Conservation (phyloP, 768 basidiomycete species). For the Podaxis sp. region DNA sequence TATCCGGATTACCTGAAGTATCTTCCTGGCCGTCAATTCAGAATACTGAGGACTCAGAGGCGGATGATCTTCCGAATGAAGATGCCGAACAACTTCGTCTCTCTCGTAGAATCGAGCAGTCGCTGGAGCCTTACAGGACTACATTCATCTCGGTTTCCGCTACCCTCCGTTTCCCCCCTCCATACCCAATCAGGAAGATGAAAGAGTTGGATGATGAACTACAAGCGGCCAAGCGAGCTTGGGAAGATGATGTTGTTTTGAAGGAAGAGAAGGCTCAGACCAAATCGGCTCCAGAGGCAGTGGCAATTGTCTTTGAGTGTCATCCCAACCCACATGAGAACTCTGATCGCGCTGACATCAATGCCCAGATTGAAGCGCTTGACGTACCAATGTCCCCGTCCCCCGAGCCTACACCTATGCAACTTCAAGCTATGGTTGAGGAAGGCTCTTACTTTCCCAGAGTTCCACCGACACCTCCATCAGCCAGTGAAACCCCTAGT, state of each 20-base stretch:
- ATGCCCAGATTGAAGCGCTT: constrained; percentile 66
- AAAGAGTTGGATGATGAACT: constrained; percentile 83
- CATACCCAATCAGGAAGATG: constrained; percentile 86
- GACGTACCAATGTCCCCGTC: constrained; percentile 31
- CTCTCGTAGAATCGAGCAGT: constrained; percentile 75
- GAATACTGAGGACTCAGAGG: constrained; percentile 31
- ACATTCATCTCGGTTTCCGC: constrained; percentile 95
- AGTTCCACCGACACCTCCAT: constrained; percentile 16
- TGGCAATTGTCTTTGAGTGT: constrained; percentile 18
- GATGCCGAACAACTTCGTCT: constrained; percentile 70
- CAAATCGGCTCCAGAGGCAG: constrained; percentile 42
- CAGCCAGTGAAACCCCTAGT: background rate
- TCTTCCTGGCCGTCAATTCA: background rate
- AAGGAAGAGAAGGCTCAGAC: constrained; percentile 65
- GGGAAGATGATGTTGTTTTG: constrained; percentile 85
- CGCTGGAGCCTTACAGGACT: constrained; percentile 78
- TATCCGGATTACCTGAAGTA: background rate
- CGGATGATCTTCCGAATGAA: constrained; percentile 57
- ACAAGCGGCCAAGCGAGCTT: constrained; percentile 64
- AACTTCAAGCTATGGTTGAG: constrained; percentile 30
- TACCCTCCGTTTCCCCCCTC: constrained; percentile 88
- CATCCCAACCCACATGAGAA: constrained; percentile 6
- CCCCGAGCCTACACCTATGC: constrained; percentile 29
- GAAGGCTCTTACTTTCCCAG: constrained; percentile 33
- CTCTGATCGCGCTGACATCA: constrained; percentile 48